Percentiles rank a stretch among this genome's conserved stretches.
These are phyloP conservation scores for Gymnopus androsaceus DNA, from an alignment of 1,284 basidiomycete genomes.

Conservation along the genomic window DNA sequence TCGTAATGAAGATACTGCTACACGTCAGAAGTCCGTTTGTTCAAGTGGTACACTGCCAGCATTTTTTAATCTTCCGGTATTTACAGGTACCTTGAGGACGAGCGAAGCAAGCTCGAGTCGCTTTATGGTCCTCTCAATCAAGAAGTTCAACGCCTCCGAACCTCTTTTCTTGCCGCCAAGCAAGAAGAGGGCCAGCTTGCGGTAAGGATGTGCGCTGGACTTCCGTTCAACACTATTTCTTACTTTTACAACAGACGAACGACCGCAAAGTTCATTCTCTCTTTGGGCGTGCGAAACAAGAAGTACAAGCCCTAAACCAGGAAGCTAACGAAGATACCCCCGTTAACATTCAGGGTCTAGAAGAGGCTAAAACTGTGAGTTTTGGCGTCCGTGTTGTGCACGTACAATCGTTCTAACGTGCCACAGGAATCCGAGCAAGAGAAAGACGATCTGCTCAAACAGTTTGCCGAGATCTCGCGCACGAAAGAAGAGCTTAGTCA, in stretches of 20 bases:
- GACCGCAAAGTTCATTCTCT: constrained; percentile 25
- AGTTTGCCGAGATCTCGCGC: constrained; percentile 47
- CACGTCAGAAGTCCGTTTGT: constrained; percentile 28
- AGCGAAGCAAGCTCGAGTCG: constrained; percentile 22
- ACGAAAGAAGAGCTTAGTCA: constrained; percentile 46
- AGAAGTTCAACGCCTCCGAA: constrained; percentile 19
- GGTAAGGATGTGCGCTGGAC: constrained; percentile 31
- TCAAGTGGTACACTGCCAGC: neutral
- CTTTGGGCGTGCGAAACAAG: constrained; percentile 30
- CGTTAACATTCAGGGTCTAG: constrained; percentile 66
- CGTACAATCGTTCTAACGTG: neutral
- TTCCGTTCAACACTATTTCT: neutral
- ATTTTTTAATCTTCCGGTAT: neutral
- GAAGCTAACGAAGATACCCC: constrained; percentile 78
- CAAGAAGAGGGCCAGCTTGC: constrained; percentile 25
- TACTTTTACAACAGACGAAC: constrained; percentile 24
- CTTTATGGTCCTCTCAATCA: constrained; percentile 19
- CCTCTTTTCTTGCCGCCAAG: constrained; percentile 7
- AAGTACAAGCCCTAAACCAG: constrained; percentile 35
- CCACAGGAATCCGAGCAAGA: constrained; percentile 58
- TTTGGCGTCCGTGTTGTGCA: constrained; percentile 1
- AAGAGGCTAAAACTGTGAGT: constrained; percentile 47
- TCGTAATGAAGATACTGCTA: constrained; percentile 6
- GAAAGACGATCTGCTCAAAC: constrained; percentile 47
- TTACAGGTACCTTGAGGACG: constrained; percentile 26